Conservation (phyloP, 2,329 filamentous ascomycete genomes). For the Clarireedia sp. region DNA sequence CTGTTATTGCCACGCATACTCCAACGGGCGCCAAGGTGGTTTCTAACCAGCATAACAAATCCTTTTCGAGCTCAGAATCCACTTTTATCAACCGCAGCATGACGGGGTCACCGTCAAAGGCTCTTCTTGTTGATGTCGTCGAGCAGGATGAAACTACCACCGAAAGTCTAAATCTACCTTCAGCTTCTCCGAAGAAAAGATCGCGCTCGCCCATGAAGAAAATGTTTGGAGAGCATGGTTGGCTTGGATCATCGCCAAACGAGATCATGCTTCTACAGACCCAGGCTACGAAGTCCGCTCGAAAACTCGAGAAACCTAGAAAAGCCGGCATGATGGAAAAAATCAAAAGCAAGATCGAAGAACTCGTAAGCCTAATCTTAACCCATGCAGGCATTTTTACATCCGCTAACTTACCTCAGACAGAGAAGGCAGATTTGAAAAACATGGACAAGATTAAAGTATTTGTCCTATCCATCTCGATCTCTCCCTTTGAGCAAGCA, state of each 20-base stretch:
- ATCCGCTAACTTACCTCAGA: conserved; percentile 13
- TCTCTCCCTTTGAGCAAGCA: conserved; percentile 25
- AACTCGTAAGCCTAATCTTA: conserved; percentile 24
- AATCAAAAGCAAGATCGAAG: conserved; percentile 25
- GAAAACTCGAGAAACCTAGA: conserved; percentile 9
- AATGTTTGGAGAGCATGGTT: conserved; percentile 29
- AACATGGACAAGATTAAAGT: conserved; percentile 11
- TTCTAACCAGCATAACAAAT: not conserved
- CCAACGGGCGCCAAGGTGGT: not conserved
- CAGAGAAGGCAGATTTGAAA: conserved; percentile 27
- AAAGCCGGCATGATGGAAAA: conserved; percentile 25
- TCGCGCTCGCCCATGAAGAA: conserved; percentile 30
- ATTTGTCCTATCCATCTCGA: conserved; percentile 21
- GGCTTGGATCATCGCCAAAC: conserved; percentile 23
- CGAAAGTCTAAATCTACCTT: not conserved
- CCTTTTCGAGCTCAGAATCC: not conserved
- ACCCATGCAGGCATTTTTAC: not conserved
- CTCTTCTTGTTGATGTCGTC: conserved; percentile 11
- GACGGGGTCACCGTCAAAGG: conserved; percentile 16
- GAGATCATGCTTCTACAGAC: conserved; percentile 13
- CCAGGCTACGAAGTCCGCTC: conserved; percentile 10
- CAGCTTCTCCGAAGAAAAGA: conserved; percentile 20
- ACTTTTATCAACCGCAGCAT: conserved; percentile 8
- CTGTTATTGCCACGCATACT: not conserved
- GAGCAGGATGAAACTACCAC: conserved; percentile 16